Evolutionary conservation across 176 grass and related monocot species (phyloP).

Genomic region (Oryza meyeriana): DNA sequence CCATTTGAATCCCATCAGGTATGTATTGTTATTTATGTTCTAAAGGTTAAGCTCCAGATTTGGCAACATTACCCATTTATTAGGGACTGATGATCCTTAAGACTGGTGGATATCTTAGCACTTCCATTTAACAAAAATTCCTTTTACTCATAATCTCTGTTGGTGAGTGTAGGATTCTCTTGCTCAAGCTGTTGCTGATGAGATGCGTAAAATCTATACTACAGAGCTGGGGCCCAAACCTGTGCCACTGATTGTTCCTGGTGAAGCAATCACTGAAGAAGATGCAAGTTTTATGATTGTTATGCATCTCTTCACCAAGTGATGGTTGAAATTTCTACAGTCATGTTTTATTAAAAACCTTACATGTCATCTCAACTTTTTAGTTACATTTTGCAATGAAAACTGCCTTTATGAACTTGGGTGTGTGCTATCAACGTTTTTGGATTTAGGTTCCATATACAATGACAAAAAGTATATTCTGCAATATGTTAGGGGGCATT

Average conservation of each 20-base stretch:
- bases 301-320: neutral
- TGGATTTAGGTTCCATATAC: neutral
- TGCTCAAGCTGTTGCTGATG: constrained; percentile 81
- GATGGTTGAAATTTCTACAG: neutral
- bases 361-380: neutral
- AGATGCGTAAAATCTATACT: constrained; percentile 72
- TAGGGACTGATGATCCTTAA: neutral
- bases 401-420: neutral
- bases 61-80: neutral
- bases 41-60: neutral
- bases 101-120: neutral
- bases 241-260: constrained; percentile 78
- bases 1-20: constrained; percentile 86
- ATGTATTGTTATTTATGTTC: constrained; percentile 18
- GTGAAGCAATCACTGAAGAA: constrained; percentile 85
- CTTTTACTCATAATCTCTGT: neutral
- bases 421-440: neutral
- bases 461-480: neutral
- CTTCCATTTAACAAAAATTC: neutral
- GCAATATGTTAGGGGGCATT: neutral
- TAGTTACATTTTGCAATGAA: no score
- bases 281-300: constrained; percentile 52
- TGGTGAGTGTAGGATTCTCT: constrained; percentile 66
- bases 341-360: neutral
- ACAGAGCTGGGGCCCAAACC: constrained; percentile 79